Percentiles rank a stretch among this genome's conserved stretches.
Evolutionary conservation across 345 rosid species (phyloP).

Genomic region (Euclidium syriacum): DNA sequence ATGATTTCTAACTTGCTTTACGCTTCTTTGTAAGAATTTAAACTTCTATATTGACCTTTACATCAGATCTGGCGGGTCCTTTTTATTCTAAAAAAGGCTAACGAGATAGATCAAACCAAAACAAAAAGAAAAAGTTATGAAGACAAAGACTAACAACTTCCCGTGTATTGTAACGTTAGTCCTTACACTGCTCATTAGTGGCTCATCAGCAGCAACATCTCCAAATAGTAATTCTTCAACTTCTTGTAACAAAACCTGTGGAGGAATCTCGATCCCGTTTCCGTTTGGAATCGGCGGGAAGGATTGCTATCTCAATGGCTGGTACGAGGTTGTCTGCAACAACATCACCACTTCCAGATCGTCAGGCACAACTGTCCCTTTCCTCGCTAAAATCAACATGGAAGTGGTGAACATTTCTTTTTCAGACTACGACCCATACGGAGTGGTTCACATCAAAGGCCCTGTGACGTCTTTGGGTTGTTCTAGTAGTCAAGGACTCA

Average conservation of each 20-base stretch:
- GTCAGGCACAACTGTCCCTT: background rate
- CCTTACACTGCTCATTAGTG: background rate
- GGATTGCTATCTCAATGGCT: slow-evolving; percentile 16
- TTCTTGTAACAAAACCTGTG: slow-evolving; percentile 4
- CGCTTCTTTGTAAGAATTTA: background rate
- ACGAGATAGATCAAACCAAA: background rate
- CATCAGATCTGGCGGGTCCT: background rate
- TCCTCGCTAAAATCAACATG: background rate
- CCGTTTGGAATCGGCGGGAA: slow-evolving; percentile 23
- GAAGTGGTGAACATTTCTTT: slow-evolving; percentile 15
- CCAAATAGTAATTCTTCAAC: background rate
- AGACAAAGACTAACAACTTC: background rate
- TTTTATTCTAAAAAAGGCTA: background rate
- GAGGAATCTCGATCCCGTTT: slow-evolving; percentile 13
- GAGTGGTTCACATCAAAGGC: background rate
- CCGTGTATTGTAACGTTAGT: background rate
- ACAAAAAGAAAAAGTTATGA: background rate
- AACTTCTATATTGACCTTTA: background rate
- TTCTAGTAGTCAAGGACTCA: background rate
- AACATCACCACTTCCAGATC: background rate
- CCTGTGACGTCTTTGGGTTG: slow-evolving; percentile 15
- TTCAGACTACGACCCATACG: background rate
- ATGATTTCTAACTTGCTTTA: slow-evolving; percentile 1
- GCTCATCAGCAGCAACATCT: slow-evolving; percentile 9
- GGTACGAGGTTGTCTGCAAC: slow-evolving; percentile 24